A percentile compares a stretch with the other conserved stretches of the same genome.
Conservation (phyloP, 805 yeast genomes). For the Zygotorulaspora danielsina region DNA sequence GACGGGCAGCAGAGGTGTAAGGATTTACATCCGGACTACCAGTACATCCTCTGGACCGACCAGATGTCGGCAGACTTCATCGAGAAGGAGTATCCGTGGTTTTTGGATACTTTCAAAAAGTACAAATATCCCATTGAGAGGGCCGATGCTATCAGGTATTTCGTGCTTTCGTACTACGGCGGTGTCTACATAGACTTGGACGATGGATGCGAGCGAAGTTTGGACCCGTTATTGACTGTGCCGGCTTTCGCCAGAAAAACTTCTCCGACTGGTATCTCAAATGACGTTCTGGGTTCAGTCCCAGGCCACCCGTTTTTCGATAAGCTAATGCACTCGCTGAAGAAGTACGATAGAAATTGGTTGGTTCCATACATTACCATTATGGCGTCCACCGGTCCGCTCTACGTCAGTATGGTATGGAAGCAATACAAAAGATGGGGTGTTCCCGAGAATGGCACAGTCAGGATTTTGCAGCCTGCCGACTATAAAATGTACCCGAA, state of each 20-base stretch:
- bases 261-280: conserved; percentile 84
- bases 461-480: conserved; percentile 65
- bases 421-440: conserved; percentile 82
- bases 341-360: conserved; percentile 68
- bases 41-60: conserved; percentile 89
- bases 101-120: conserved; percentile 67
- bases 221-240: conserved; percentile 75
- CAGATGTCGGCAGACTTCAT: conserved; percentile 75
- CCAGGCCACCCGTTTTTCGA: conserved; percentile 83
- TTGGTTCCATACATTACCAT: conserved; percentile 83
- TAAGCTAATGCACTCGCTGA: conserved; percentile 60
- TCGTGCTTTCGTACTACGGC: conserved; percentile 76
- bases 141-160: conserved; percentile 88
- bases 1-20: conserved; percentile 72
- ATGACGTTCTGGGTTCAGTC: conserved; percentile 87
- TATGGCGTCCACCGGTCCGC: conserved; percentile 91
- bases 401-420: conserved; percentile 82
- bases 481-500: conserved; percentile 61
- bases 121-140: conserved; percentile 81
- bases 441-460: conserved; percentile 58
- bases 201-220: conserved; percentile 73
- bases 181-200: conserved; percentile 89
- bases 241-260: conserved; percentile 89
- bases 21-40: conserved; percentile 80
- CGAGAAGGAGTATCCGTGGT: conserved; percentile 80